phyloP scores from a whole-genome alignment of 805 yeast genomes.

The Candida chilensis region DNA sequence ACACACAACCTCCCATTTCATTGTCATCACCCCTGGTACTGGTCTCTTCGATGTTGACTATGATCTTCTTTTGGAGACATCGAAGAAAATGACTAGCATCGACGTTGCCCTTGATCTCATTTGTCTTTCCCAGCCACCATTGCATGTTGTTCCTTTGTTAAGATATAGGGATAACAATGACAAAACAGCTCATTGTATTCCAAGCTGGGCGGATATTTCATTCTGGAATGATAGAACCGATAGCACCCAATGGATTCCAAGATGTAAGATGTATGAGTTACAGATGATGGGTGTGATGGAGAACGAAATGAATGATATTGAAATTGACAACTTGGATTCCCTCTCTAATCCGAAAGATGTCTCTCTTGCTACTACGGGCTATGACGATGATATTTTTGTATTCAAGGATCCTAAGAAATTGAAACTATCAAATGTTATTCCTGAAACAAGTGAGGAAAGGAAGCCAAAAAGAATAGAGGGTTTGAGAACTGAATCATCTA shows the following conservation, averaged over 20 bases:
- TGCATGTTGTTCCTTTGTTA: conserved; percentile 87
- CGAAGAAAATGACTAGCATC: conserved; percentile 62
- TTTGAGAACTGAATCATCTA: no score
- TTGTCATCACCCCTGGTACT: conserved; percentile 84
- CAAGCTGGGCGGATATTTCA: conserved; percentile 93
- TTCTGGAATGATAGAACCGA: conserved; percentile 64
- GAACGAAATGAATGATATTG: conserved; percentile 66
- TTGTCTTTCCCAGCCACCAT: conserved; percentile 83
- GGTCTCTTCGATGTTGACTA: conserved; percentile 91
- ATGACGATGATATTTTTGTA: conserved; percentile 61
- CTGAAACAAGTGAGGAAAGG: no score
- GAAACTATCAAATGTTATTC: no score
- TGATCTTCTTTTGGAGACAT: conserved; percentile 63
- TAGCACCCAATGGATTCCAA: conserved; percentile 75
- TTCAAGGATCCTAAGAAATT: no score
- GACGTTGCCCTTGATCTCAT: conserved; percentile 87
- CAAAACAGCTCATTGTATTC: conserved; percentile 64
- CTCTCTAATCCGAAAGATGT: conserved; percentile 26
- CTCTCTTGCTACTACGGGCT: conserved; percentile 53
- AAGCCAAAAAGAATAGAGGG: no score
- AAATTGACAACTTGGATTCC: conserved; percentile 48
- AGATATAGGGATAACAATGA: conserved; percentile 50
- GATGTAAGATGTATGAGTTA: conserved; percentile 87
- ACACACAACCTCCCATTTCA: conserved; percentile 85
- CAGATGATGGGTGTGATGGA: conserved; percentile 99